Percentiles rank a stretch among this genome's conserved stretches.
Conservation (phyloP, 2,329 filamentous ascomycete genomes). For the Hymenoscyphus albidus region DNA sequence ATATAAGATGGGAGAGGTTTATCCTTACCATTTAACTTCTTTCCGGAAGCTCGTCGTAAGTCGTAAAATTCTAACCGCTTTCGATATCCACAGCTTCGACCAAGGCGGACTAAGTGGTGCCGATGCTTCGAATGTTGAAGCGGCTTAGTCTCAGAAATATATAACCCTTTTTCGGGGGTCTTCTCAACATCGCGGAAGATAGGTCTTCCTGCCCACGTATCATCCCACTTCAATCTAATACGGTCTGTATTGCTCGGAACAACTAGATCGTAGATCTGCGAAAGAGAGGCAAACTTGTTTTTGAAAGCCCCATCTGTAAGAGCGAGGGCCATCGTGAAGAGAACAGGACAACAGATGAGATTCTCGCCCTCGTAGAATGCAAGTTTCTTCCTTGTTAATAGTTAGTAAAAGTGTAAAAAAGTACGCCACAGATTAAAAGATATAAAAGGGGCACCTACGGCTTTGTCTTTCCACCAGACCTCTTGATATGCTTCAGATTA, state of each 20-base stretch:
- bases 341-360: slow-evolving; percentile 23
- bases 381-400: slow-evolving; percentile 26
- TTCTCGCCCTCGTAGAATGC: slow-evolving; percentile 27
- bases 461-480: slow-evolving; percentile 24
- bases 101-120: slow-evolving; percentile 37
- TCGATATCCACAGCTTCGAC: slow-evolving; percentile 26
- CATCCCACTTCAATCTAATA: slow-evolving; percentile 26
- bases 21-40: slow-evolving; percentile 29
- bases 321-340: slow-evolving; percentile 27
- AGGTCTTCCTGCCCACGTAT: slow-evolving; percentile 21
- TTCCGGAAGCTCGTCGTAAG: slow-evolving; percentile 25
- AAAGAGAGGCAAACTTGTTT: slow-evolving; percentile 24
- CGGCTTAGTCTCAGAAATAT: slow-evolving; percentile 24
- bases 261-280: slow-evolving; percentile 28
- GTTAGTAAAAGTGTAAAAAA: slow-evolving; percentile 8
- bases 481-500: slow-evolving; percentile 31
- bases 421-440: slow-evolving; percentile 5
- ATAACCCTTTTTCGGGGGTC: slow-evolving; percentile 15
- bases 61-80: slow-evolving; percentile 31
- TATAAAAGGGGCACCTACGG: slow-evolving; percentile 16
- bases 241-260: slow-evolving; percentile 21
- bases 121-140: slow-evolving; percentile 41
- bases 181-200: slow-evolving; percentile 28
- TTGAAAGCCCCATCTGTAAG: slow-evolving; percentile 28
- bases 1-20: background rate